A percentile compares a stretch with the other conserved stretches of the same genome.
These are phyloP conservation scores for Rhodamnia argentea DNA, from an alignment of 345 rosid species.

Conservation along the genomic window DNA sequence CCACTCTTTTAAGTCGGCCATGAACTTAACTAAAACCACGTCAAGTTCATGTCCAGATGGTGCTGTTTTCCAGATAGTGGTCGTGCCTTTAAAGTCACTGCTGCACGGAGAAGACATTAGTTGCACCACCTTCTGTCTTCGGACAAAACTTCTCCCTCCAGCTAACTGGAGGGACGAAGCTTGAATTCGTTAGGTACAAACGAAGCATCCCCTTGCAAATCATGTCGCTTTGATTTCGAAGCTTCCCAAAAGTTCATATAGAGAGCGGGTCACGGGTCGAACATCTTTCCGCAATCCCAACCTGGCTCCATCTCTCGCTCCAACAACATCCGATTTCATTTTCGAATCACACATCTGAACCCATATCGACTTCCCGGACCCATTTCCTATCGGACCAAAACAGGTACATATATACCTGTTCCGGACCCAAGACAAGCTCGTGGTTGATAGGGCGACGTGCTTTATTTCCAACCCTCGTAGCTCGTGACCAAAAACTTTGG, in stretches of 20 bases:
- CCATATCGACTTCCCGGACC: neutral
- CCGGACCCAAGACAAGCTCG: neutral
- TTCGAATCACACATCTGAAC: no score
- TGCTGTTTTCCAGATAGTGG: neutral
- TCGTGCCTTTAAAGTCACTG: neutral
- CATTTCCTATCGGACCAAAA: neutral
- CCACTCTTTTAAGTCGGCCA: neutral
- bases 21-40: neutral
- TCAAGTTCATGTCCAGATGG: neutral
- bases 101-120: neutral
- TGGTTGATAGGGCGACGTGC: neutral
- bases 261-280: neutral
- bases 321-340: no score
- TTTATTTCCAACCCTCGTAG: no score
- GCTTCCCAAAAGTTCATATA: neutral
- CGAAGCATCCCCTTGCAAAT: neutral
- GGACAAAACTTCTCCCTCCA: neutral
- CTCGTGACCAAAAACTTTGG: no score
- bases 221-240: neutral
- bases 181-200: neutral
- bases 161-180: neutral
- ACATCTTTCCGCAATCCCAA: neutral
- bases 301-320: neutral
- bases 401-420: neutral
- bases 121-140: neutral